Evolutionary conservation across 78 protist genomes (phyloP).

Genomic region (Dictyostelium capitatum): DNA sequence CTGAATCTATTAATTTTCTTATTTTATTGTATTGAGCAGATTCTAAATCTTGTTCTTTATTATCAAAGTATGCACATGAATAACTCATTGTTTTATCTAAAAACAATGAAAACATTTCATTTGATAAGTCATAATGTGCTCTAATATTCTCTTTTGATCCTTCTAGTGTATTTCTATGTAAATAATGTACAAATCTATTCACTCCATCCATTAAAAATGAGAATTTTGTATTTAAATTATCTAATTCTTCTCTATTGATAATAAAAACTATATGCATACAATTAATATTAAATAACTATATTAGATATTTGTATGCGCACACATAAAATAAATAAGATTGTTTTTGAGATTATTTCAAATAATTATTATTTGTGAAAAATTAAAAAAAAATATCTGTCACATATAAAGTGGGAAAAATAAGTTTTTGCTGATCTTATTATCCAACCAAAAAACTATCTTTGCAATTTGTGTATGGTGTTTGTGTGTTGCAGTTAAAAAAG

Average conservation of each 20-base stretch:
- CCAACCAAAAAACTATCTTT: too few species aligned
- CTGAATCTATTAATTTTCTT: conserved; percentile 61
- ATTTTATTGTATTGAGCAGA: conserved; percentile 67
- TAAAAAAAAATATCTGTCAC: not conserved
- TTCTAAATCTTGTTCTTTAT: conserved; percentile 37
- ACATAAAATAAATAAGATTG: not conserved
- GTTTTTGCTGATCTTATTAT: too few species aligned
- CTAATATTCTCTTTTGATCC: conserved; percentile 77
- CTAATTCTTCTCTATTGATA: conserved; percentile 45
- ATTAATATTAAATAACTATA: too few species aligned
- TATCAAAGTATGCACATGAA: conserved; percentile 62
- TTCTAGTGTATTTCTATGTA: conserved; percentile 40
- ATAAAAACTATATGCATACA: conserved; percentile 65
- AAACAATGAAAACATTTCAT: conserved; percentile 80
- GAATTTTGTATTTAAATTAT: conserved; percentile 62
- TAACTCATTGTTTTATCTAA: conserved; percentile 83
- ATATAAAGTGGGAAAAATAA: too few species aligned
- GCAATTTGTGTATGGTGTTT: too few species aligned
- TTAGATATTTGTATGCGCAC: too few species aligned
- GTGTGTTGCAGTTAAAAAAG: not conserved
- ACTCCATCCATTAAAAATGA: conserved; percentile 55
- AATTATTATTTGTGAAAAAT: not conserved
- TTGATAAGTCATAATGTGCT: conserved; percentile 82
- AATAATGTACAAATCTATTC: conserved; percentile 45
- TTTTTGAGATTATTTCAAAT: not conserved